Evolutionary conservation across 2,329 filamentous ascomycete species (phyloP), one percentile per base, ranked within the genome.

Genomic region (Plectosphaerella cucumerina): DNA sequence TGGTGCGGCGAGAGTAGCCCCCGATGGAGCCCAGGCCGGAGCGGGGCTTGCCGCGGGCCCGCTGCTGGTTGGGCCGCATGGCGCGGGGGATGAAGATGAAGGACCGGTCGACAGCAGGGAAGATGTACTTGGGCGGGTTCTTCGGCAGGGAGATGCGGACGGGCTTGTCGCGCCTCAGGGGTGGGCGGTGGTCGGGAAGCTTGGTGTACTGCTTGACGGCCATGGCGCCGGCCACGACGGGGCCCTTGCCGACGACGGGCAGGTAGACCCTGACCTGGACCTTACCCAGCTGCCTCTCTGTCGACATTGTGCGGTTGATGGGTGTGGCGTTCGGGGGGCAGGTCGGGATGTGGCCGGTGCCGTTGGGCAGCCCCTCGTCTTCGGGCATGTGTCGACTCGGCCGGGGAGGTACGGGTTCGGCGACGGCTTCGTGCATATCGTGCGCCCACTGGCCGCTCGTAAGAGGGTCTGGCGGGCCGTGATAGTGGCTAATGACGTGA

Each of bases 41-140:
- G 52, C 86, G 81, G 35, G 89, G 85, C 63, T 89, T 87, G 53
- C 87, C 88, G 50, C 88, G 80, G 48, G 86, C 82, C 26, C 85
- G 82, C 72, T 96, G 90, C 66, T 96, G 91, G 65, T 96, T 97
- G 14, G 94, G 94, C 59, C 94, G 84, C 73, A 97, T 81, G 11
- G 93, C 93, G 58, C 94, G 82, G 12, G 94, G 94, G 54, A 99
- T 99, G 71, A 99, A 99, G 61, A 97, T 96, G 68, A 99, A 99
- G 0, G 94, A 97, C 57, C 94, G 80, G 61, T 97, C 92, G 44
- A 82, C 78, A 2, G 91, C 88, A 6, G 94, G 94, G 70, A 94
- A 96, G 54, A 97, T 92, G 68, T 97, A 97, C 56, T 89, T 84
- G 34, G 90, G 89, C 12, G 84, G 76, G 56, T 88, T 81, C 23